Percentiles rank a stretch among this genome's conserved stretches.
Evolutionary conservation across 441 rosid genomes (phyloP).

Genomic region (Gossypium davidsonii): DNA sequence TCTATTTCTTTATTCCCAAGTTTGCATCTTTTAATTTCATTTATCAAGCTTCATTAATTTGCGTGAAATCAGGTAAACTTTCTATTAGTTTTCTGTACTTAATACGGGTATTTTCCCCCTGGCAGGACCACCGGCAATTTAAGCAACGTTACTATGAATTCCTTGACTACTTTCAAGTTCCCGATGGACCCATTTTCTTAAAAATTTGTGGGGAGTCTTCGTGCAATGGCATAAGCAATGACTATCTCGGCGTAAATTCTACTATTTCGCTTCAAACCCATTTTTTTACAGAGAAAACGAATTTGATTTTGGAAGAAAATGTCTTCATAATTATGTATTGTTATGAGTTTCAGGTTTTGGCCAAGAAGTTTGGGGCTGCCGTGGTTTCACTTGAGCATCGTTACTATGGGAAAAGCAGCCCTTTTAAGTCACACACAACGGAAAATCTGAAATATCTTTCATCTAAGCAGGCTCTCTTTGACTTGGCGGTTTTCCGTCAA

Average conservation of each 20-base stretch:
- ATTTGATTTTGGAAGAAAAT: neutral
- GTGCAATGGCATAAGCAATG: conserved; percentile 70
- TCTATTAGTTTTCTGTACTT: no score
- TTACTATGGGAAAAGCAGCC: conserved; percentile 88
- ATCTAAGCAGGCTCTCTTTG: conserved; percentile 80
- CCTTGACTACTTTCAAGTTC: conserved; percentile 52
- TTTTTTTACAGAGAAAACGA: neutral
- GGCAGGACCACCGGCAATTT: conserved; percentile 67
- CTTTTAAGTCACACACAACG: conserved; percentile 60
- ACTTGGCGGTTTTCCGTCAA: conserved; percentile 80
- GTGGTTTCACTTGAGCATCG: conserved; percentile 93
- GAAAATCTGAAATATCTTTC: conserved; percentile 79
- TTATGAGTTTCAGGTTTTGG: conserved; percentile 47
- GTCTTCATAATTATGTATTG: neutral
- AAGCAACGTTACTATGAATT: conserved; percentile 77
- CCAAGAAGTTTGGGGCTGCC: conserved; percentile 94
- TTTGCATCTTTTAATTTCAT: no score
- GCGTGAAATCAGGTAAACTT: no score
- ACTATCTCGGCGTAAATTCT: conserved; percentile 54
- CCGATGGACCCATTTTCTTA: conserved; percentile 76
- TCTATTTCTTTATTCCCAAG: no score
- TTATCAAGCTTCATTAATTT: neutral
- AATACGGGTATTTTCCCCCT: neutral
- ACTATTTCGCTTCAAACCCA: neutral
- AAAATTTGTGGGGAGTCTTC: conserved; percentile 73